Base-by-base conservation (phyloP, 345 rosid genomes). In the Pugionium dolabratum region DNA sequence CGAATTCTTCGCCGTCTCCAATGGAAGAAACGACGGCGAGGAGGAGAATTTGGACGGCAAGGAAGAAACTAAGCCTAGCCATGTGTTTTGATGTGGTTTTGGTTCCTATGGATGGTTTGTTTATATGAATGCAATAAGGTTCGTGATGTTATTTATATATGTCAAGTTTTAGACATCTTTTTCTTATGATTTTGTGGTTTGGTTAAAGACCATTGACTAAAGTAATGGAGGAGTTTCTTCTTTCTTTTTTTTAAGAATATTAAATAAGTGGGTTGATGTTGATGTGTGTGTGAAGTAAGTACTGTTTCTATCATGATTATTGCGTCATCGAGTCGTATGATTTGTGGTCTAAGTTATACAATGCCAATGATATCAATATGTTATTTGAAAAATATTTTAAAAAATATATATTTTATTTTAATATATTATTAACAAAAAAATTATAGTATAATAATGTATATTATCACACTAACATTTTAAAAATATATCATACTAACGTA, bases 321-420 rank as follows among this genome's bases (percentile, higher is more conserved):
- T 45, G 67, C 63, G 72, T 73, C 76, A 66, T 39, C 7, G 39
- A 59, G 27, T 44, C 67, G 72, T 73, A 66, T 73, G 62, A 66
- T 65, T 66, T 73, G 66, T 32, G 72, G 55, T 72, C 46, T n/a
- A 45, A 67, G 64, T 11, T 56, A 29, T 47, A 26, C 18, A 18
- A 18, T 18, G 18, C 18, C 18, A 18, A 18, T 18, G 0, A 18
- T n/a, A 18, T 18, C 18, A 18, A 0, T 18, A 18, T 18, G 0
- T 18, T 18, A 18, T 18, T 18, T 18, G 0, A 18, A 18, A 18
- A 18, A n/a, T n/a, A n/a, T n/a, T n/a, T n/a, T n/a, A n/a, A n/a
- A n/a, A n/a, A n/a, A n/a, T n/a, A n/a, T n/a, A n/a, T n/a, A n/a
- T n/a, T n/a, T n/a, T n/a, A 18, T 18, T 18, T 18, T 18, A 18